phyloP scores from a whole-genome alignment of 2,329 filamentous ascomycete genomes.

The Fusarium agapanthi region DNA sequence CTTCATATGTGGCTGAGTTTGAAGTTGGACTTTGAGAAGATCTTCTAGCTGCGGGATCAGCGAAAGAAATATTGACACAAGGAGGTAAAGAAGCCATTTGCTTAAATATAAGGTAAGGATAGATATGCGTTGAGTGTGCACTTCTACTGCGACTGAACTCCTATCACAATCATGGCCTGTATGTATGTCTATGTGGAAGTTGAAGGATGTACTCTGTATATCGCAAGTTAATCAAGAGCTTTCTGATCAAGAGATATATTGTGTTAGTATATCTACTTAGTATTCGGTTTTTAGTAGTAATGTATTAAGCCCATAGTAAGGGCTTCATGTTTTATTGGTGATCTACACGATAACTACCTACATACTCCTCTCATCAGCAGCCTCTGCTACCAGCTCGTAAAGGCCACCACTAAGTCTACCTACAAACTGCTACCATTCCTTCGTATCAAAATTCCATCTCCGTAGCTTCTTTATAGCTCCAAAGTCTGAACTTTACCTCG shows the following conservation, averaged over 20 bases:
- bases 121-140: neutral
- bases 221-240: neutral
- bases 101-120: too few species aligned
- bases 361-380: neutral
- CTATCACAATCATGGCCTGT: neutral
- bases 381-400: neutral
- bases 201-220: neutral
- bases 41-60: neutral
- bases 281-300: too few species aligned
- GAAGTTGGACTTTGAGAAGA: neutral
- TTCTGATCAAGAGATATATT: neutral
- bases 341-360: neutral
- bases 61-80: neutral
- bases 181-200: neutral
- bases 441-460: neutral
- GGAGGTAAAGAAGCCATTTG: too few species aligned
- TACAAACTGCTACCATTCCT: neutral
- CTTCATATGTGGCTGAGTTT: slow-evolving; percentile 6
- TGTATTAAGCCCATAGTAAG: neutral
- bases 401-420: neutral
- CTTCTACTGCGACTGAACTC: neutral
- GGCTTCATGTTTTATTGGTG: neutral
- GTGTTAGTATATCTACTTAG: neutral
- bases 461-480: neutral
- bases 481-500: neutral